Percentiles rank a stretch among this genome's conserved stretches.
These are phyloP conservation scores for Aschersonia sp. DNA, from an alignment of 2,329 filamentous ascomycete genomes.

Conservation along the genomic window DNA sequence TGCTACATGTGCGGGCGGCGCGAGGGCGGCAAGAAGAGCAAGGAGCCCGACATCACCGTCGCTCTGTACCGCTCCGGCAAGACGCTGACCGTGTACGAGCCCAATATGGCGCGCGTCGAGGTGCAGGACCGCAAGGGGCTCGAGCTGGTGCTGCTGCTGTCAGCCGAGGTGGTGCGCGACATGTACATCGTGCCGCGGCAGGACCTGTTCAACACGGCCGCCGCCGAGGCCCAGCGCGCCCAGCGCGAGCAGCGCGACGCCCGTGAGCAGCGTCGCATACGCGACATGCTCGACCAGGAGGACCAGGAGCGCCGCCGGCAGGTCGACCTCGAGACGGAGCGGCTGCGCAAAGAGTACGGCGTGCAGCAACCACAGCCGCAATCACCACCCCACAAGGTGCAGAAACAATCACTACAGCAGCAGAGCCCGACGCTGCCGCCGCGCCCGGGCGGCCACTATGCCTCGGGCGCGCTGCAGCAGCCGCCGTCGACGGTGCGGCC, in stretches of 20 bases:
- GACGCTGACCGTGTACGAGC: constrained; percentile 71
- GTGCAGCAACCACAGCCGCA: constrained; percentile 28
- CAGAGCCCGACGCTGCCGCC: constrained; percentile 22
- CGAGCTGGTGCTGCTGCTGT: constrained; percentile 61
- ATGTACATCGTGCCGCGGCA: constrained; percentile 48
- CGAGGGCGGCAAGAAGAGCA: constrained; percentile 62
- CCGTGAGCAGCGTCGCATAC: constrained; percentile 39
- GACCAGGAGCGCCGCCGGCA: constrained; percentile 41
- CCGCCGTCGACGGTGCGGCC: background rate
- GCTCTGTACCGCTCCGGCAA: constrained; percentile 64
- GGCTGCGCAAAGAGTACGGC: constrained; percentile 56
- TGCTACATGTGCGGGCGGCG: constrained; percentile 75
- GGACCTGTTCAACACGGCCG: constrained; percentile 65
- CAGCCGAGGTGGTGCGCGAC: constrained; percentile 50
- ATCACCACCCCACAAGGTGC: constrained; percentile 8
- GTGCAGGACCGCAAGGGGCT: constrained; percentile 89
- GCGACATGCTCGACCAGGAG: constrained; percentile 52
- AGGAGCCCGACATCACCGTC: constrained; percentile 92
- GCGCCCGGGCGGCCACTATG: constrained; percentile 6
- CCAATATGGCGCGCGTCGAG: constrained; percentile 79
- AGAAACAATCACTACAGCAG: constrained; percentile 10
- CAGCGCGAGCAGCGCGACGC: constrained; percentile 41
- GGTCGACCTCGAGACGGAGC: constrained; percentile 69
- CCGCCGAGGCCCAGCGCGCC: constrained; percentile 62
- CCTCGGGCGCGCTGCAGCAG: constrained; percentile 5